Conservation (phyloP, 108 stramenopile species). For the Aurantiochytrium sp. region DNA sequence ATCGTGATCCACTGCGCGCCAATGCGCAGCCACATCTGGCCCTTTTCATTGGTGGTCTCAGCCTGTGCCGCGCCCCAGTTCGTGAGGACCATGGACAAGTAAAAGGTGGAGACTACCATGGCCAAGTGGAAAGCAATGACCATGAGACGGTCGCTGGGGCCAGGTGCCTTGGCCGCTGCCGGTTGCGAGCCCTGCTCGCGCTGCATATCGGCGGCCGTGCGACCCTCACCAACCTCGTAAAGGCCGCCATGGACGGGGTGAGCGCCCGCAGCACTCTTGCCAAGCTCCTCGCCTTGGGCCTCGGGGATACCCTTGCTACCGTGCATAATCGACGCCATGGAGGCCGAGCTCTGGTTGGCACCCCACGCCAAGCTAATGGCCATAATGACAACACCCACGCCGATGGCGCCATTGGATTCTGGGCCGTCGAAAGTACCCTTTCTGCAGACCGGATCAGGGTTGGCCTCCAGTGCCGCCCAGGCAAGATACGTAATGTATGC, state of each 20-base stretch:
- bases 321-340: neutral
- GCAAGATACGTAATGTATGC: conserved; percentile 12
- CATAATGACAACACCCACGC: neutral
- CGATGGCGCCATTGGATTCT: neutral
- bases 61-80: conserved; percentile 6
- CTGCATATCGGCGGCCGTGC: neutral
- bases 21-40: neutral
- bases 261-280: too few relatives aligned
- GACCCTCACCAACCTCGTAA: neutral
- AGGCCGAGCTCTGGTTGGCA: neutral
- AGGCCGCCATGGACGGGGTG: neutral
- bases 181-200: neutral
- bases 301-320: conserved; percentile 8
- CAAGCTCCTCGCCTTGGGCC: neutral
- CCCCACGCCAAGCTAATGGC: neutral
- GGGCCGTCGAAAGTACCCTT: neutral
- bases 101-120: neutral
- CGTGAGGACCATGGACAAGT: conserved; percentile 15
- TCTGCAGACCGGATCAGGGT: neutral
- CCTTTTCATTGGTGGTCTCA: neutral
- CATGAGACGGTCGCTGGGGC: neutral
- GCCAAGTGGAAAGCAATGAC: neutral
- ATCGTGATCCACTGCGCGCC: neutral
- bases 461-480: neutral
- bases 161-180: neutral